These are phyloP conservation scores for Aegilops sharonensis DNA, from an alignment of 176 grass and related monocot species.

Conservation along the genomic window DNA sequence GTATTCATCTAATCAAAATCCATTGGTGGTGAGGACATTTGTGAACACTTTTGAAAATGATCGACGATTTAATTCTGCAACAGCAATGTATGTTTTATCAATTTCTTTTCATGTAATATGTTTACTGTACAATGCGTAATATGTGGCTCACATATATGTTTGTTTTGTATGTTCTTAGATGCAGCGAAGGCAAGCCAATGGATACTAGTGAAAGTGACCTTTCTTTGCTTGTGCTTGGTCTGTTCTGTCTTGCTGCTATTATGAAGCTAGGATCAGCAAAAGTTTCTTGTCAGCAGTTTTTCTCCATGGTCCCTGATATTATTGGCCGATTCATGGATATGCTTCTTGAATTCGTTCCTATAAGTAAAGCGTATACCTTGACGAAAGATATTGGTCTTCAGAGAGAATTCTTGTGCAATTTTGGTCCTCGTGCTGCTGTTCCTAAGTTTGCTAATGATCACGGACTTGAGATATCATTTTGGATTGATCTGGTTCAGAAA, in stretches of 20 bases:
- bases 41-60: constrained; percentile 88
- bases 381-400: constrained; percentile 81
- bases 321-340: constrained; percentile 89
- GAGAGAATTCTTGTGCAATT: constrained; percentile 91
- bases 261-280: constrained; percentile 94
- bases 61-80: constrained; percentile 67
- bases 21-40: constrained; percentile 80
- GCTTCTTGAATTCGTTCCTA: constrained; percentile 87
- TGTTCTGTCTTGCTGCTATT: constrained; percentile 92
- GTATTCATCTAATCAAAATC: constrained; percentile 81
- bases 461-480: constrained; percentile 80
- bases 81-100: constrained; percentile 55
- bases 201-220: constrained; percentile 68
- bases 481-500: constrained; percentile 85
- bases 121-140: constrained; percentile 13
- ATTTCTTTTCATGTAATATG: constrained; percentile 15
- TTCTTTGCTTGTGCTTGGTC: constrained; percentile 86
- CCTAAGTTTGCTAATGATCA: constrained; percentile 62
- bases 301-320: constrained; percentile 74
- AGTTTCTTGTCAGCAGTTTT: constrained; percentile 91
- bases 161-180: constrained; percentile 51
- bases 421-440: constrained; percentile 75
- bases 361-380: constrained; percentile 83
- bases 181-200: constrained; percentile 42
- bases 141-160: background rate